A percentile compares a stretch with the other conserved stretches of the same genome.
phyloP scores from a whole-genome alignment of 169 alveolate genomes.

The Cystoisospora suis region DNA sequence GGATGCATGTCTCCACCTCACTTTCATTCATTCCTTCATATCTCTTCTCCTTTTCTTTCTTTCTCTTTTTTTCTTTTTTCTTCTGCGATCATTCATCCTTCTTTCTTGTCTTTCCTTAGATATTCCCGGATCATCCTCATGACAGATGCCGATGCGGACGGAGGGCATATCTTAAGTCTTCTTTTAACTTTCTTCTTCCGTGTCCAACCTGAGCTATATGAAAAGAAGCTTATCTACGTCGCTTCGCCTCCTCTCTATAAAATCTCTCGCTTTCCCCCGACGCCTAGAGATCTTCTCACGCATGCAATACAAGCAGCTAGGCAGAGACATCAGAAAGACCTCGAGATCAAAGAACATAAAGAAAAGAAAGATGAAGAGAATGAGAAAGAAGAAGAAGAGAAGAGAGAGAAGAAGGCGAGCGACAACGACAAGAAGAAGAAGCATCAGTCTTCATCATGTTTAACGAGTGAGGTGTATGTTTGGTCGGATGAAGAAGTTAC shows the following conservation, averaged over 20 bases:
- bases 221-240: constrained; percentile 76
- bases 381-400: neutral
- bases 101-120: constrained; percentile 44
- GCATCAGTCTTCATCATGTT: neutral
- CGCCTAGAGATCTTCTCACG: constrained; percentile 35
- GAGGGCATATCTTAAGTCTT: constrained; percentile 79
- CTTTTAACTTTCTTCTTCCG: constrained; percentile 79
- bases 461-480: constrained; percentile 19
- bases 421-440: neutral
- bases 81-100: too few relatives aligned
- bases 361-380: neutral
- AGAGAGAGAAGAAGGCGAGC: neutral
- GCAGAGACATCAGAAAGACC: neutral
- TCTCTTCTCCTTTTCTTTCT: too few relatives aligned
- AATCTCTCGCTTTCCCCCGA: constrained; percentile 69
- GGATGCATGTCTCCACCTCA: neutral
- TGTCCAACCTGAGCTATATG: constrained; percentile 73
- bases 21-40: too few relatives aligned
- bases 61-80: too few relatives aligned
- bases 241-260: constrained; percentile 85
- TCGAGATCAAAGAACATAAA: neutral
- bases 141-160: constrained; percentile 88
- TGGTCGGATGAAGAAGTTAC: constrained; percentile 32
- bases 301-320: neutral
- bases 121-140: constrained; percentile 80